Base-by-base conservation (phyloP, 345 rosid species). In the Salix brachista region DNA sequence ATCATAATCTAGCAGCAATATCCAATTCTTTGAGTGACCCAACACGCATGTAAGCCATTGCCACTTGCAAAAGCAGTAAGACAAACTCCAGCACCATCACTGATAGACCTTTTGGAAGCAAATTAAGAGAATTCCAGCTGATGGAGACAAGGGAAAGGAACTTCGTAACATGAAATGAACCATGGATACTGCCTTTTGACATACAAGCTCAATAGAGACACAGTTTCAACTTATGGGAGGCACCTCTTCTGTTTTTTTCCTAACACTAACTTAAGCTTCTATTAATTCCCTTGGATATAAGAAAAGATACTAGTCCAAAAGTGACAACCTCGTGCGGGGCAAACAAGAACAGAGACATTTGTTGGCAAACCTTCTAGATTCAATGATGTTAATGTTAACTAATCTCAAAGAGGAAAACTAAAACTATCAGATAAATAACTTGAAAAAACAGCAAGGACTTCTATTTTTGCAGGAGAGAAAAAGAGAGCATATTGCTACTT, bases 211-310 rank as follows among this genome's bases (percentile, higher is more conserved):
- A 91, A 73, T 9, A 92, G 72, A 18, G 97, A 88, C 1, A 97
- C 97, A 61, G 86, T 92, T 84, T 94, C 98, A 42, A 91, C 96
- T 88, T 94, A 98, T 18, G 99, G 98, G 26, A 92, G 88, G 72
- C 86, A 75, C 80, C 81, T 83, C 79, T 82, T 89, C 84, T 96
- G 94, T 78, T 81, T 75, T 75, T 73, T 80, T 76, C 70, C 88
- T 91, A 9, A 80, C 68, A 14, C 79, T 37, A 14, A 86, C 86
- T 9, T 90, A 87, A 74, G 92, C 85, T 69, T 70, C 86, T 21
- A 96, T 52, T 28, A 73, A 94, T 80, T 44, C 95, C 99, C 87
- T 81, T 94, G 87, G 87, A 94, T 69, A 96, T 78, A n/a, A 94
- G 97, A 83, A 92, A 92, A 67, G 91, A 68, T 10, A 92, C 97